Conservation (phyloP, 345 rosid species). For the Luvunga scandens region DNA sequence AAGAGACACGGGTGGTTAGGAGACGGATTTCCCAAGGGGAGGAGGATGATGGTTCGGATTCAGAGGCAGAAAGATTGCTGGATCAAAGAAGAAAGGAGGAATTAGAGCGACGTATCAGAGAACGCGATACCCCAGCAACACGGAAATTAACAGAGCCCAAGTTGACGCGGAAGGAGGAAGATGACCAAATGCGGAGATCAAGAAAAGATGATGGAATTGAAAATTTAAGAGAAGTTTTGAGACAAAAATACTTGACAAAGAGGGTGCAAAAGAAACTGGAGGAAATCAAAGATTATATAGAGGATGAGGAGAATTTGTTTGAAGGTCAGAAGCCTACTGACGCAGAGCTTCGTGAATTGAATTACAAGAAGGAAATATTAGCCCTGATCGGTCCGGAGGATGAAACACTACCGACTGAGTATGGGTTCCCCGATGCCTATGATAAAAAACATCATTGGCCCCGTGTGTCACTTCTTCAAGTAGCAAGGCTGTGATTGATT, state of each 20-base stretch:
- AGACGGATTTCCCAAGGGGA: constrained; percentile 43
- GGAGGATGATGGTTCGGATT: constrained; percentile 76
- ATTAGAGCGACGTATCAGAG: constrained; percentile 73
- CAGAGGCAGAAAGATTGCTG: constrained; percentile 88
- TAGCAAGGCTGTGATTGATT: too few species aligned
- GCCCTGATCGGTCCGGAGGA: too few species aligned
- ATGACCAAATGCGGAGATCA: constrained; percentile 73
- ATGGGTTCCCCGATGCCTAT: constrained; percentile 94
- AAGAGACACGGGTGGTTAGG: constrained; percentile 52
- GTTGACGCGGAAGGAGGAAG: constrained; percentile 75
- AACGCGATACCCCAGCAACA: constrained; percentile 79
- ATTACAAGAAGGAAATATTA: too few species aligned
- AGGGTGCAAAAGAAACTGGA: constrained; percentile 97
- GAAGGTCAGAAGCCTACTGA: constrained; percentile 70
- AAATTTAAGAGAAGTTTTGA: constrained; percentile 80
- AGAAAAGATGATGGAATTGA: constrained; percentile 51
- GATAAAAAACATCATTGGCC: too few species aligned
- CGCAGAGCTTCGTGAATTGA: constrained; percentile 41
- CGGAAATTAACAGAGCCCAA: constrained; percentile 80
- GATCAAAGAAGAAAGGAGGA: constrained; percentile 91
- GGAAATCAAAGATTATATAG: constrained; percentile 86
- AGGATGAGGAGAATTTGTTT: constrained; percentile 70
- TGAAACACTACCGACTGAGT: constrained; percentile 36
- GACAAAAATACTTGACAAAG: constrained; percentile 86
- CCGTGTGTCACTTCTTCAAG: too few species aligned